Conservation (phyloP, 176 grass and related monocot genomes). For the Carex cristatella region DNA sequence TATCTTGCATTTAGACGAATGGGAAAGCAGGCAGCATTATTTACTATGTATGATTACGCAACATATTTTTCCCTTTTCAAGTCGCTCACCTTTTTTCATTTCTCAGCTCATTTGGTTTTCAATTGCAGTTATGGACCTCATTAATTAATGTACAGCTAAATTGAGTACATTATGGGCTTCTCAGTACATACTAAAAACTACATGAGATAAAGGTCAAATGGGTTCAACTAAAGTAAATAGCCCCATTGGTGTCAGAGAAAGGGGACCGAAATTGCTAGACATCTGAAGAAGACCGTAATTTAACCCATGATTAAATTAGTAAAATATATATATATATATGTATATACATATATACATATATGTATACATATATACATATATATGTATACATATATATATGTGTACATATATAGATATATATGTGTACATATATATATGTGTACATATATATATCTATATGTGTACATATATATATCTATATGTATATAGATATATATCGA, state of each 20-base stretch:
- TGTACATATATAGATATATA: too few relatives aligned
- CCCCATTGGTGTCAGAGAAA: neutral
- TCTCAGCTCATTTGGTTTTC: neutral
- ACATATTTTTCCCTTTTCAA: neutral
- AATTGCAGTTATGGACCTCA: neutral
- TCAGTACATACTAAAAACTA: neutral
- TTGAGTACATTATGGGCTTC: neutral
- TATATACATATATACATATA: too few relatives aligned
- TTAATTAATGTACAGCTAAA: neutral
- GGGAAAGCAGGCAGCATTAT: neutral
- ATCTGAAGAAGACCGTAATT: neutral
- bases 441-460: too few relatives aligned
- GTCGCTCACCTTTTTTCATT: neutral
- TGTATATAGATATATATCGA: too few relatives aligned
- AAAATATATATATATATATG: too few relatives aligned
- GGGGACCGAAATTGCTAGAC: neutral
- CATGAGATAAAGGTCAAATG: neutral
- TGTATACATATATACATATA: too few relatives aligned
- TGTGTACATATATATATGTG: too few relatives aligned
- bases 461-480: too few relatives aligned
- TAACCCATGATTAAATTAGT: conserved; percentile 18
- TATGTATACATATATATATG: too few relatives aligned
- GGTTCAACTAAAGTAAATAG: neutral
- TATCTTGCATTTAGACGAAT: neutral
- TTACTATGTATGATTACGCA: neutral